Conservation (phyloP, 495 filamentous ascomycete species). For the Daldinia grandis region DNA sequence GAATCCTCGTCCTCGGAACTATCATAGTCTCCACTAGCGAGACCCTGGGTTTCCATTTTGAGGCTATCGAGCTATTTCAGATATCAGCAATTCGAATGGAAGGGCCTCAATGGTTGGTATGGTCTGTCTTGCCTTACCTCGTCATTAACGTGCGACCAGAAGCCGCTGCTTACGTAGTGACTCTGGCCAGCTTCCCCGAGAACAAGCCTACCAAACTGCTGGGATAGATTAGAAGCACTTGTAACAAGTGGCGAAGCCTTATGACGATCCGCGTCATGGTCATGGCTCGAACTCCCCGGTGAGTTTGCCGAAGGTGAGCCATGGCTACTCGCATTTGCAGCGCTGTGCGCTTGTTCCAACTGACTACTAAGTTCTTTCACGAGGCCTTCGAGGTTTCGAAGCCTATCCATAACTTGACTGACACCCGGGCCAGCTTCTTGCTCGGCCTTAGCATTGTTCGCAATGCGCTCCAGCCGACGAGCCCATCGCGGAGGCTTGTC, state of each 20-base stretch:
- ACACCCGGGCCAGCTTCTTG: slow-evolving; percentile 34
- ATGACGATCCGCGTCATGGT: slow-evolving; percentile 18
- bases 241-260: slow-evolving; percentile 11
- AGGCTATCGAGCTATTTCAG: slow-evolving; percentile 53
- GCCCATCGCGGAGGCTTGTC: slow-evolving; percentile 62
- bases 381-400: slow-evolving; percentile 62
- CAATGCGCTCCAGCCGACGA: slow-evolving; percentile 52
- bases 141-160: slow-evolving; percentile 63
- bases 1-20: slow-evolving; percentile 54
- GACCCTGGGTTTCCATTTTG: slow-evolving; percentile 49
- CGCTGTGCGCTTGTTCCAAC: slow-evolving; percentile 53
- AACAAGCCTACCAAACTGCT: slow-evolving; percentile 55
- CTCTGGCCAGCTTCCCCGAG: slow-evolving; percentile 52
- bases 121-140: slow-evolving; percentile 52
- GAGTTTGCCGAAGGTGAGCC: slow-evolving; percentile 27
- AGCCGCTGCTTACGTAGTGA: slow-evolving; percentile 61
- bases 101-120: slow-evolving; percentile 5
- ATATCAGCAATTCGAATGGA: slow-evolving; percentile 27
- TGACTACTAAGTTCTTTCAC: slow-evolving; percentile 65
- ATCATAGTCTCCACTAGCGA: slow-evolving; percentile 47
- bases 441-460: slow-evolving; percentile 33
- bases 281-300: slow-evolving; percentile 31
- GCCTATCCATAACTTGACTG: slow-evolving; percentile 59
- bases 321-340: slow-evolving; percentile 4
- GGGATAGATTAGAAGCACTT: slow-evolving; percentile 36